Evolutionary conservation across 169 alveolate genomes (phyloP).

Genomic region (Plasmodium billcollinsi): DNA sequence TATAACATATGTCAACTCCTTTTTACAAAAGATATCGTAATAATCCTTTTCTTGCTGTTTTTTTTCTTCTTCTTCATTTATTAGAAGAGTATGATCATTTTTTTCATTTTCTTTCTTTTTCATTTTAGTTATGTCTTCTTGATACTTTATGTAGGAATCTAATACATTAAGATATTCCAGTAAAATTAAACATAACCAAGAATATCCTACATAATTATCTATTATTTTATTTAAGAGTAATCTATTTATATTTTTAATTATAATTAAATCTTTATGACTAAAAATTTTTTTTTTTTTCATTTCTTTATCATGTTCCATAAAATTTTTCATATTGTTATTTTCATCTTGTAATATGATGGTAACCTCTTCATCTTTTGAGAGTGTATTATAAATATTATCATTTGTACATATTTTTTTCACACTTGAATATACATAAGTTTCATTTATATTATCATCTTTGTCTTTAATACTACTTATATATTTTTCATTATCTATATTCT

Average conservation of each 20-base stretch:
- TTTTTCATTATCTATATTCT: background rate
- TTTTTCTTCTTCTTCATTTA: constrained; percentile 4
- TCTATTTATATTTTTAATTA: constrained; percentile 80
- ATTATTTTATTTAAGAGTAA: constrained; percentile 82
- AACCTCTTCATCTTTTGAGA: background rate
- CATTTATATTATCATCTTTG: background rate
- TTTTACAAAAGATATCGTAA: constrained; percentile 5
- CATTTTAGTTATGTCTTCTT: background rate
- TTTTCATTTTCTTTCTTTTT: constrained; percentile 1
- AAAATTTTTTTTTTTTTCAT: background rate
- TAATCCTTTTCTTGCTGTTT: constrained; percentile 11
- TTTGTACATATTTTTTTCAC: background rate
- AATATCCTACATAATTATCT: constrained; percentile 86
- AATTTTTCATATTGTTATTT: background rate
- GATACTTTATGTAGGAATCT: constrained; percentile 6
- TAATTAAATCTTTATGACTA: constrained; percentile 75
- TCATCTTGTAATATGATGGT: constrained; percentile 12
- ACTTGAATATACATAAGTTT: background rate
- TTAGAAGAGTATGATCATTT: background rate
- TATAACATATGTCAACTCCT: background rate
- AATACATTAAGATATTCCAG: constrained; percentile 41
- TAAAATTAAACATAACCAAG: constrained; percentile 85
- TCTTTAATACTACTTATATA: background rate
- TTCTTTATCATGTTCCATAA: too few species aligned
- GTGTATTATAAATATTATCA: background rate